Percentiles rank a stretch among this genome's conserved stretches.
Conservation (phyloP, 31 red algal genomes). For the Endocladia muricata region DNA sequence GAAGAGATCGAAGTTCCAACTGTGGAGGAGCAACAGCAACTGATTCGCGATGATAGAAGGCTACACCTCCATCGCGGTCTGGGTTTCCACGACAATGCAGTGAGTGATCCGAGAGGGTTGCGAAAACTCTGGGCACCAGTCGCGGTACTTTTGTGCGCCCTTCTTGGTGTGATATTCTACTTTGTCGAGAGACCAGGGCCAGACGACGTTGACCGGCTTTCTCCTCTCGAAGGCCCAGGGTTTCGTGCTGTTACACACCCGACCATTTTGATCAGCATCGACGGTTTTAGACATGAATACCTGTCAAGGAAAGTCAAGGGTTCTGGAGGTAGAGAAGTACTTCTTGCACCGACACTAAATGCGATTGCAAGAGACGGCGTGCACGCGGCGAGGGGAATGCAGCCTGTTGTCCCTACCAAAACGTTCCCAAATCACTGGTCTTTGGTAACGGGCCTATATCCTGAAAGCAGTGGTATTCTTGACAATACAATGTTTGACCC, state of each 20-base stretch:
- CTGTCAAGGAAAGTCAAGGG: slow-evolving; percentile 13
- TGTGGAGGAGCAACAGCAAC: no score
- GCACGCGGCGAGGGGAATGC: slow-evolving; percentile 46
- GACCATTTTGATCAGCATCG: slow-evolving; percentile 72
- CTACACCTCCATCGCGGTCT: no score
- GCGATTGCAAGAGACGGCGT: slow-evolving; percentile 37
- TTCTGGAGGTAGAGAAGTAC: background rate
- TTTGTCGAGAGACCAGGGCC: slow-evolving; percentile 12
- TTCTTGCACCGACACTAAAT: slow-evolving; percentile 52
- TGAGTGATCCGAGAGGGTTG: no score
- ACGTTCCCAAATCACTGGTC: slow-evolving; percentile 89
- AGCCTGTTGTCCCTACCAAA: slow-evolving; percentile 73
- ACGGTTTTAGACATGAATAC: slow-evolving; percentile 82
- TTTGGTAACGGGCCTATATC: slow-evolving; percentile 67
- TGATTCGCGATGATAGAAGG: no score
- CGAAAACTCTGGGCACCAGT: background rate
- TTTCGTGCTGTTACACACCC: background rate
- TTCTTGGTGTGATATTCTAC: slow-evolving; percentile 17
- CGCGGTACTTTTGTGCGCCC: slow-evolving; percentile 25
- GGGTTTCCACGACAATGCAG: no score
- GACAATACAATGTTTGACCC: slow-evolving; percentile 79
- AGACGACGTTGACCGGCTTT: background rate
- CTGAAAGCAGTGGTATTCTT: slow-evolving; percentile 66
- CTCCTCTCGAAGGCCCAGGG: background rate
- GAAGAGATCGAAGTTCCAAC: no score